Base-by-base conservation (phyloP, 176 grass and related monocot genomes). In the Lolium multiflorum region DNA sequence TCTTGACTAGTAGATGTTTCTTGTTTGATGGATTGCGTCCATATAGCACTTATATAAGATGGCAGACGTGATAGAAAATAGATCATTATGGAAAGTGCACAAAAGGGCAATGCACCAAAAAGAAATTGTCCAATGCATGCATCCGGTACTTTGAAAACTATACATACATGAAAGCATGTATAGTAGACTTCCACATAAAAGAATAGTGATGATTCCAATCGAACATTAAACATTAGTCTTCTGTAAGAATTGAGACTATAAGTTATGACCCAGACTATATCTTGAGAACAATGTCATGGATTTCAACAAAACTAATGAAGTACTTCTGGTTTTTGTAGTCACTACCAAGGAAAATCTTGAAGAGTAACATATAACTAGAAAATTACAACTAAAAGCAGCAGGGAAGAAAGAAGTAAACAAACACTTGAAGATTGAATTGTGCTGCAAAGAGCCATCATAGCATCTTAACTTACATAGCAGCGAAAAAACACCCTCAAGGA, bases 211-310 rank as follows among this genome's bases (percentile, higher is more conserved):
- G 20, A 62, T 20, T 60, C 56, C 57, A 79, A 46, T 79, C 2
- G 6, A 79, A 24, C 38, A 46, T 61, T 47, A 79, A 62, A 73
- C 57, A 63, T 79, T 47, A 44, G 57, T 62, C 20, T 79, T 48
- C 11, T 20, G 11, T 62, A 70, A n/a, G 64, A 41, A 55, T 55
- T 28, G 47, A 54, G 18, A 82, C 43, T 70, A 55, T 54, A 49
- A 35, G 41, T 10, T 50, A 84, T 2, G 5, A 9, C 39, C 26
- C 7, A 47, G 24, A 21, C 13, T 52, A 75, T 31, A 50, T 20
- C 58, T 75, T 63, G 82, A 76, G 60, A 41, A 41, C 39, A 63
- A 15, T 71, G 18, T 51, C 22, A 62, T 76, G 82, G 71, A 84
- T 76, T 13, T 75, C 50, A 9, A 50, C 17, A 46, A 4, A 67